Base-by-base conservation (phyloP, 768 basidiomycete species). In the Artomyces pyxidatus region DNA sequence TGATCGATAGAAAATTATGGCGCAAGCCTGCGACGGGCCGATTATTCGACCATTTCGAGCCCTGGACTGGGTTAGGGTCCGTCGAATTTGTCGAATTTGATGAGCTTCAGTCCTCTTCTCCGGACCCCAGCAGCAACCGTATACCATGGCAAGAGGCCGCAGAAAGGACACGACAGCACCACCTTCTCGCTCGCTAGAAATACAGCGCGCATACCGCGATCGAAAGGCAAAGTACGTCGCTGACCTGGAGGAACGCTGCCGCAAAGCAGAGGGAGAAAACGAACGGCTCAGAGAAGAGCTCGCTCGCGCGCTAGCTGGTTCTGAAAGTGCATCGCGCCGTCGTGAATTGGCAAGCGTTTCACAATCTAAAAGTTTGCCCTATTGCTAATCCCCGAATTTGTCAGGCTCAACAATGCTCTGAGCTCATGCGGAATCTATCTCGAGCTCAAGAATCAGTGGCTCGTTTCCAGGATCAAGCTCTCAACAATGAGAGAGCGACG, bases 191-290 rank as follows among this genome's bases (percentile, higher is more conserved):
- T 11, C 53, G 16, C 44, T 57, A 19, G 25, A 21, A 29, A 14
- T 55, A 12, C 55, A 57, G 30, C 40, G 55, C 19, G 49, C 53
- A 5, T 57, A 55, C 39, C 55, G 55, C 38, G 55, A 57, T 25
- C 23, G 53, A 28, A 50, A 49, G 26, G 53, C 55, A 3, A 57
- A 46, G 29, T 30, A 51, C 37, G 7, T 57, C 21, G 19, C 46
- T 19, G 53, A 55, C 19, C 38, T 57, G 3, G 55, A 57, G 43
- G 53, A 45, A 1, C 26, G 53, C 14, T 57, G 53, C 51, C 49
- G 32, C 27, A 46, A 42, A 22, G 49, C 55, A 8, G 55, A 55
- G 46, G 42, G 50, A 23, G 55, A 57, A 35, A 55, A 55, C 35
- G 47, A 51, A 23, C 37, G 39, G 10, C 35, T 57, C 21, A 38